These are phyloP conservation scores for Tricholoma bakamatsutake DNA, from an alignment of 768 basidiomycete genomes.

Conservation along the genomic window DNA sequence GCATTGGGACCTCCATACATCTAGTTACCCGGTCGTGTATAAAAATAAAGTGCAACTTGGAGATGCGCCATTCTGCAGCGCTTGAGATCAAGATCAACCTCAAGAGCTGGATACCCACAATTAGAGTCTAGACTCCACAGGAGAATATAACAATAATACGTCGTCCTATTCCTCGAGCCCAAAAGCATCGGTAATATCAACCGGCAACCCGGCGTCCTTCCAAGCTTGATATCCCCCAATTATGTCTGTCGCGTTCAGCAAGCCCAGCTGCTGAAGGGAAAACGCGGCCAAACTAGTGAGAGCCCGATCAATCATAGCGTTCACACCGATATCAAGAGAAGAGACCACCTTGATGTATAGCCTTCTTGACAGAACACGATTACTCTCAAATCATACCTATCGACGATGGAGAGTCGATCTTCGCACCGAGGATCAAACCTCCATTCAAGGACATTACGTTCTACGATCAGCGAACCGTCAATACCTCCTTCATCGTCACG, in stretches of 20 bases:
- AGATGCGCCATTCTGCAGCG: neutral
- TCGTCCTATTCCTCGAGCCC: slow-evolving; percentile 1
- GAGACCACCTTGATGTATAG: slow-evolving; percentile 48
- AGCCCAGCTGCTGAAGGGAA: slow-evolving; percentile 61
- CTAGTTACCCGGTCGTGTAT: slow-evolving; percentile 14
- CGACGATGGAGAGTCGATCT: slow-evolving; percentile 56
- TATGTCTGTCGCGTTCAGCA: slow-evolving; percentile 73
- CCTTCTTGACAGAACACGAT: slow-evolving; percentile 77
- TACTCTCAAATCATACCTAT: slow-evolving; percentile 68
- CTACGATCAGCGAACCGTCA: slow-evolving; percentile 64
- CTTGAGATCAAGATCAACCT: neutral
- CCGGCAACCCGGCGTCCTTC: slow-evolving; percentile 63
- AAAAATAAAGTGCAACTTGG: neutral
- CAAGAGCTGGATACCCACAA: neutral
- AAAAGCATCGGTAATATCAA: slow-evolving; percentile 25
- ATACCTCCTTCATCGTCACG: slow-evolving; percentile 54
- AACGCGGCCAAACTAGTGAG: slow-evolving; percentile 57
- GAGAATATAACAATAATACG: neutral
- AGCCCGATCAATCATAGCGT: neutral
- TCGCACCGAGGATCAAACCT: slow-evolving; percentile 66
- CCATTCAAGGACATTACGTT: slow-evolving; percentile 77
- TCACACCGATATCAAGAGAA: neutral
- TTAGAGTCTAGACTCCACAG: neutral
- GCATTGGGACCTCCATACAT: slow-evolving; percentile 48
- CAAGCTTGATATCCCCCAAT: slow-evolving; percentile 71